Percentiles rank a stretch among this genome's conserved stretches.
Evolutionary conservation across 1,284 basidiomycete species (phyloP).

Genomic region (Cerrena zonata): DNA sequence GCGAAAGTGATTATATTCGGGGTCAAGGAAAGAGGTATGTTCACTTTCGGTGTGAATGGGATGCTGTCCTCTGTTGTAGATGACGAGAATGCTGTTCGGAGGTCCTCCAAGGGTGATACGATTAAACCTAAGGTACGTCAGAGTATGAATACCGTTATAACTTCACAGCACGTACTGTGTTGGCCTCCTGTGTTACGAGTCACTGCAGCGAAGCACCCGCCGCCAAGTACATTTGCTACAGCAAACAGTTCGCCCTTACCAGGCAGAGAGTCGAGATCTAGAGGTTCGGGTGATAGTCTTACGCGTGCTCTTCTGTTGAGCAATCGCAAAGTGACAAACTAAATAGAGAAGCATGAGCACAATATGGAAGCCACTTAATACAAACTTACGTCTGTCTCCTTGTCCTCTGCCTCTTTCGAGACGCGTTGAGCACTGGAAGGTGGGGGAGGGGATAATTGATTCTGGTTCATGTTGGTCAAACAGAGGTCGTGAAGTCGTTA

Average conservation of each 20-base stretch:
- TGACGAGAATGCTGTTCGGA: slow-evolving; percentile 45
- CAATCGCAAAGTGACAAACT: slow-evolving; percentile 46
- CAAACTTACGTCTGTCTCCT: slow-evolving; percentile 39
- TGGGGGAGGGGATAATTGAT: slow-evolving; percentile 32
- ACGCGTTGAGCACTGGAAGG: slow-evolving; percentile 28
- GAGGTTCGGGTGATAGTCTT: slow-evolving; percentile 46
- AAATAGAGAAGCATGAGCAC: not conserved
- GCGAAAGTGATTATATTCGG: slow-evolving; percentile 53
- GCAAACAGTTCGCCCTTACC: slow-evolving; percentile 45
- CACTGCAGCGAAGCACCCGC: slow-evolving; percentile 63
- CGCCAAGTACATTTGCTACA: slow-evolving; percentile 40
- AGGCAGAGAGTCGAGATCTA: slow-evolving; percentile 38
- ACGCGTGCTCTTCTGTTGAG: slow-evolving; percentile 58
- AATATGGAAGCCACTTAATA: not conserved
- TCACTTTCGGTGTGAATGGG: slow-evolving; percentile 44
- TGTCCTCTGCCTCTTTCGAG: slow-evolving; percentile 33
- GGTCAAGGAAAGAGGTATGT: slow-evolving; percentile 38
- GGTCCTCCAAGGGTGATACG: slow-evolving; percentile 50
- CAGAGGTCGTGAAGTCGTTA: no score
- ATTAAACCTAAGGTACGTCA: slow-evolving; percentile 40
- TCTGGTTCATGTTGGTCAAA: slow-evolving; percentile 30
- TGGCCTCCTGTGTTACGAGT: slow-evolving; percentile 28
- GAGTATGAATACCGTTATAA: not conserved
- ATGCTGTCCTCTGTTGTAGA: slow-evolving; percentile 31
- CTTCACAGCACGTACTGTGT: not conserved